Evolutionary conservation across 208 protist genomes (phyloP), one percentile per base, ranked within the genome.

Genomic region (Crithidia sp.): DNA sequence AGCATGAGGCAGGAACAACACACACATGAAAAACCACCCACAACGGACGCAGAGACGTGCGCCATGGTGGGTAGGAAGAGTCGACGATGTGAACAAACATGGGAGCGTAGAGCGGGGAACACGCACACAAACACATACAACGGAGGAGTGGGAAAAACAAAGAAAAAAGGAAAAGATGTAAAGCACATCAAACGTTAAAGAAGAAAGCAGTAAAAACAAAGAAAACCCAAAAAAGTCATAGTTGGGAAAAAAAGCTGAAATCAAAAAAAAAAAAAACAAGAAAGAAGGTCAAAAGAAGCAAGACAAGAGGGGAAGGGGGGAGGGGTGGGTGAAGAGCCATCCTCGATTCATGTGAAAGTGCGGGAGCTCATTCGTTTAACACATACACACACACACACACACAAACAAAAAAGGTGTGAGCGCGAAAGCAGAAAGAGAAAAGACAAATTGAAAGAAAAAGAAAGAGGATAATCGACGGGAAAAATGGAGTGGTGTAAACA

Each of bases 181-280:
- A 50, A 53, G 7, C 13, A 55, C 45, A 13, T 40, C 10, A 43
- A 66, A 16, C 45, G 43, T 4, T 50, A 52, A 52, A 62, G 17
- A 36, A 37, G n/a, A 17, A 50, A 54, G 47, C 52, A 17, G 2
- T 28, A 55, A 36, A 41, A 36, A 41, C 28, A 52, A 41, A 41
- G 39, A 43, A 6, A 49, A 37, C 14, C 17, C 44, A 39, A 66
- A 54, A 66, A 41, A 66, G 12, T 8, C 41, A 63, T 50, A 63
- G 7, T 28, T 28, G 28, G 28, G 14, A 63, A 36, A 50, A 50
- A 63, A 63, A 50, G 19, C 12, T 14, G 5, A 37, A 41, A 13
- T 37, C 5, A 47, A 5, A 62, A n/a, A 39, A 67, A 55, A 12
- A 28, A 55, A 67, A 55, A 40, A 28, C 53, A 67, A 55, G 17